Evolutionary conservation across 2,329 filamentous ascomycete species (phyloP), one percentile per base, ranked within the genome.

Genomic region (Exophiala aquamarina): DNA sequence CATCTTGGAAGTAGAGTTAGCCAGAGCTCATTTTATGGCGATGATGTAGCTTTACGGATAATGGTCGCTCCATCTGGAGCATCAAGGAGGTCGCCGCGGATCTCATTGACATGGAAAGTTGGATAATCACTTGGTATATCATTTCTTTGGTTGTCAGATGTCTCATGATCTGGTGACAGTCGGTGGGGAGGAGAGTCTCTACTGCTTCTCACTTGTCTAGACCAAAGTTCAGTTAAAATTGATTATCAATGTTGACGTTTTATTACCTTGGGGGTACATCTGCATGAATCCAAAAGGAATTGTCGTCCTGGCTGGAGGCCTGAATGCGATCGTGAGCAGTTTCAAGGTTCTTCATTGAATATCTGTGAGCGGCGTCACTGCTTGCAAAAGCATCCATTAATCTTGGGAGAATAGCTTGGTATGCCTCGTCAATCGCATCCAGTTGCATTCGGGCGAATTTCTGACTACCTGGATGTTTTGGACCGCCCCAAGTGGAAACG

Each of bases 11-110:
- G 9, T 23, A 36, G 11, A 2, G 19, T 15, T 14, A 19, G 7
- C 45, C 34, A 32, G 44, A 20, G 4, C 4, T 29, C 3, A 29
- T 34, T 19, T 11, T 17, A 10, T 5, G 14, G 21, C 2, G 8
- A 31, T 14, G 11, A 13, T 34, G 7, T 13, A 9, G 61, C 62
- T n/a, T 13, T 59, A 72, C 70, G 80, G 47, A 82, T 72, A 13
- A 83, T 63, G 13, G 78, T 68, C 17, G 72, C 67, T 42, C 69
- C 63, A 26, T 70, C 59, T 0, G 78, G 77, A 1, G 75, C 75
- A 29, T 68, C 59, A 59, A 83, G 81, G 31, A 84, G 69, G 57
- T 79, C 66, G 41, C 49, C 45, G n/a, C 17, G 15, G 8, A 50
- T 36, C 14, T 47, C 36, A 10, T 19, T 11, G 21, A 55, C 43